These are phyloP conservation scores for Penicillium ucsense DNA, from an alignment of 495 filamentous ascomycete genomes.

Conservation along the genomic window DNA sequence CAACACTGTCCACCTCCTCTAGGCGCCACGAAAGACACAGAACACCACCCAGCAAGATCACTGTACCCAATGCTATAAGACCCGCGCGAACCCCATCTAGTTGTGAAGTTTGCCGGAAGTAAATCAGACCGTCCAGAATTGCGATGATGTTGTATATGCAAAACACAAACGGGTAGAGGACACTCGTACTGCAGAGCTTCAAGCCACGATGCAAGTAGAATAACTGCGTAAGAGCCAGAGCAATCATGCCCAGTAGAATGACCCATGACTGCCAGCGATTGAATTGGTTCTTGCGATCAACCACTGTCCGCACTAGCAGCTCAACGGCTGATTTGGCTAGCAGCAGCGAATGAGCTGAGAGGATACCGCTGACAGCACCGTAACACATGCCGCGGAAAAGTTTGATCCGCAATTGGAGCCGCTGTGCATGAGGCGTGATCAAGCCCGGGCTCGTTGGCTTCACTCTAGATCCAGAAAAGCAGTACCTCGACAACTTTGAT, in stretches of 20 bases:
- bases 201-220: slow-evolving; percentile 92
- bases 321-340: slow-evolving; percentile 96
- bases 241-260: slow-evolving; percentile 73
- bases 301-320: slow-evolving; percentile 84
- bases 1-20: slow-evolving; percentile 54
- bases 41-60: slow-evolving; percentile 78
- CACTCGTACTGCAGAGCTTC: slow-evolving; percentile 88
- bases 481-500: slow-evolving; percentile 46
- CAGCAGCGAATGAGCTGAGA: slow-evolving; percentile 87
- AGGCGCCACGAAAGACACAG: slow-evolving; percentile 91
- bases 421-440: slow-evolving; percentile 34
- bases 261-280: slow-evolving; percentile 96
- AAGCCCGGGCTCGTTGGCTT: slow-evolving; percentile 22
- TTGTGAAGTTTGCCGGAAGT: slow-evolving; percentile 81
- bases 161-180: slow-evolving; percentile 96
- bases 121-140: slow-evolving; percentile 93
- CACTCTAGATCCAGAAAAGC: slow-evolving; percentile 27
- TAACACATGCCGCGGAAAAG: slow-evolving; percentile 82
- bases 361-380: slow-evolving; percentile 79
- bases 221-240: slow-evolving; percentile 79
- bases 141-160: slow-evolving; percentile 99
- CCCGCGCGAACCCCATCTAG: slow-evolving; percentile 65
- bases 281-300: slow-evolving; percentile 87
- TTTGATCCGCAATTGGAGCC: slow-evolving; percentile 46
- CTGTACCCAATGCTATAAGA: slow-evolving; percentile 79